phyloP scores from a whole-genome alignment of 805 yeast genomes.

The Candida germanica region DNA sequence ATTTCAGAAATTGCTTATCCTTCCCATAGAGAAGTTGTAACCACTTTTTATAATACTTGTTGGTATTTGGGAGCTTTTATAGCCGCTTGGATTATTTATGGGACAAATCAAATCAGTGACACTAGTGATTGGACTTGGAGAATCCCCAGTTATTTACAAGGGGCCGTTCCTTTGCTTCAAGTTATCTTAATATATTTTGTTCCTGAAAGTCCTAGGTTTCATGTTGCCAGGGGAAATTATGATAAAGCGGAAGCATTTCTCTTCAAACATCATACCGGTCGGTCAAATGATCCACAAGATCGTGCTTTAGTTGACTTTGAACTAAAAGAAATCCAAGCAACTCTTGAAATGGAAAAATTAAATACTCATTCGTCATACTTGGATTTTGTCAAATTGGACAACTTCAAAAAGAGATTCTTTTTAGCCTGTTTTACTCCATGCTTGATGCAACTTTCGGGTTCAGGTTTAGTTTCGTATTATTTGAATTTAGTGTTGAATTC shows the following conservation, averaged over 20 bases:
- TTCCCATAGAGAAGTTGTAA: constrained; percentile 35
- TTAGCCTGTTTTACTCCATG: constrained; percentile 1
- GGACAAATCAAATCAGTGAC: constrained; percentile 28
- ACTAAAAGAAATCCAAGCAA: constrained; percentile 12
- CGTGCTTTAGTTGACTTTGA: constrained; percentile 12
- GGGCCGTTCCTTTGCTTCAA: constrained; percentile 44
- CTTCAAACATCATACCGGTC: constrained; percentile 38
- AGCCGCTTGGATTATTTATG: constrained; percentile 51
- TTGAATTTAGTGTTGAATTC: constrained; percentile 47
- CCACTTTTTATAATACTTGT: constrained; percentile 47
- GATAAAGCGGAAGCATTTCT: constrained; percentile 44
- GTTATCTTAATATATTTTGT: constrained; percentile 28
- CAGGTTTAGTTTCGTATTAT: constrained; percentile 51
- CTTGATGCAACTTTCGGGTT: constrained; percentile 37
- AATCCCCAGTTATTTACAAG: constrained; percentile 52
- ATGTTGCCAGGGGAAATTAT: constrained; percentile 36
- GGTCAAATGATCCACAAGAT: constrained; percentile 15
- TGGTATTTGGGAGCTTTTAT: constrained; percentile 53
- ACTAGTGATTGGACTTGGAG: constrained; percentile 46
- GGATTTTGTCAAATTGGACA: constrained; percentile 2
- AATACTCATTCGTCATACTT: constrained; percentile 6
- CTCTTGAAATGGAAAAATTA: constrained; percentile 11
- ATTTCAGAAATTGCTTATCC: constrained; percentile 52
- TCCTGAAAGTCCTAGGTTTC: constrained; percentile 51
- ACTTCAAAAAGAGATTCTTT: constrained; percentile 9